These are phyloP conservation scores for Cladosporium sp. DNA, from an alignment of 2,329 filamentous ascomycete species.

Conservation along the genomic window DNA sequence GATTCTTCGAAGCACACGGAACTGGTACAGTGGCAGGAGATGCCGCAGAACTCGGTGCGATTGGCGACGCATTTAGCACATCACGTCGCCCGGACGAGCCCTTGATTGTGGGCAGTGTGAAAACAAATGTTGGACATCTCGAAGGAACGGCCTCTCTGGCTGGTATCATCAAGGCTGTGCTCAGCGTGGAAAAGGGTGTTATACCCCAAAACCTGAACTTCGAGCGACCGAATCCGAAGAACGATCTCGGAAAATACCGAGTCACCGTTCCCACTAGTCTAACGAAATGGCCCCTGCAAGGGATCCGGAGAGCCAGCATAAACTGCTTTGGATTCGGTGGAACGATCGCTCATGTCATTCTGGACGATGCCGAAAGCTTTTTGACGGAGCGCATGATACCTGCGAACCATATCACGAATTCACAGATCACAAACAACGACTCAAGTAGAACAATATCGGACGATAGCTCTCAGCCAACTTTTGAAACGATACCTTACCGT, in stretches of 20 bases:
- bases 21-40: slow-evolving; percentile 30
- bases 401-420: neutral
- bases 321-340: slow-evolving; percentile 28
- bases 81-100: slow-evolving; percentile 3
- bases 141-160: slow-evolving; percentile 17
- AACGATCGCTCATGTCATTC: slow-evolving; percentile 26
- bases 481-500: neutral
- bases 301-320: slow-evolving; percentile 14
- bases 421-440: neutral
- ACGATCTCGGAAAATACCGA: slow-evolving; percentile 25
- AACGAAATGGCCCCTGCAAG: slow-evolving; percentile 28
- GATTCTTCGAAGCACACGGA: slow-evolving; percentile 24
- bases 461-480: neutral
- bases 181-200: slow-evolving; percentile 21
- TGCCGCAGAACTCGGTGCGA: slow-evolving; percentile 24
- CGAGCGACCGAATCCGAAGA: slow-evolving; percentile 20
- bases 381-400: neutral
- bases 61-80: slow-evolving; percentile 16
- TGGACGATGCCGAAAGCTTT: slow-evolving; percentile 16
- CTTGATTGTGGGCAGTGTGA: slow-evolving; percentile 23
- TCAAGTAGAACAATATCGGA: neutral
- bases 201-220: slow-evolving; percentile 25
- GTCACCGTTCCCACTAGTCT: slow-evolving; percentile 17
- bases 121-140: slow-evolving; percentile 22
- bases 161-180: slow-evolving; percentile 17